These are phyloP conservation scores for Exophiala dermatitidis DNA, from an alignment of 2,329 filamentous ascomycete genomes.

Conservation along the genomic window DNA sequence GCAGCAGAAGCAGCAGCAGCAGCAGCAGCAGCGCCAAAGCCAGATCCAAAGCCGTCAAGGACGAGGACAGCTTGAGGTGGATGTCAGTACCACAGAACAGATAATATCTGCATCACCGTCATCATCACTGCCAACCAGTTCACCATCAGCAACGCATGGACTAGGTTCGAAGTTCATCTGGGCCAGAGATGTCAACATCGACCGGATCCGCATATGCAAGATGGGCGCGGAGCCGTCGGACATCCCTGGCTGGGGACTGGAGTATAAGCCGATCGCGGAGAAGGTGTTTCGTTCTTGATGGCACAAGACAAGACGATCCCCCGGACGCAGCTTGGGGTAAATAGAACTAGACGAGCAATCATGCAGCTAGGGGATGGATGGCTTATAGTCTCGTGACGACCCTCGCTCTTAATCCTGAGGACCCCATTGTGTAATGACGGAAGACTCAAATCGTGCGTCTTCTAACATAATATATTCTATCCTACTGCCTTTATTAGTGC, in stretches of 20 bases:
- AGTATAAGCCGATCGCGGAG: slow-evolving; percentile 46
- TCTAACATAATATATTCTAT: too few relatives aligned
- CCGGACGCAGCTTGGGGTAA: too few relatives aligned
- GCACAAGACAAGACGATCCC: too few relatives aligned
- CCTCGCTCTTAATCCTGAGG: too few relatives aligned
- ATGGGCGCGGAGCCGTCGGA: slow-evolving; percentile 73
- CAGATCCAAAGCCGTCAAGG: background rate
- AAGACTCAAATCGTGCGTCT: too few relatives aligned
- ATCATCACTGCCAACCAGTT: background rate
- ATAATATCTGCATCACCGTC: background rate
- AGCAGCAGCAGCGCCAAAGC: background rate
- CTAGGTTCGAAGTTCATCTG: slow-evolving; percentile 49
- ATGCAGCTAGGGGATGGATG: too few relatives aligned
- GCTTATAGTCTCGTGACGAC: too few relatives aligned
- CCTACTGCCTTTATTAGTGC: too few relatives aligned
- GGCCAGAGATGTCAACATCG: slow-evolving; percentile 61
- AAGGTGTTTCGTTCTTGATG: slow-evolving; percentile 21
- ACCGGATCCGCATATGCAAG: slow-evolving; percentile 68
- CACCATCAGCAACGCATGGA: background rate
- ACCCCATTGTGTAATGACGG: too few relatives aligned
- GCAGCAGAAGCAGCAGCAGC: background rate
- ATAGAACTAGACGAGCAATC: too few relatives aligned
- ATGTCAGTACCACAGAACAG: background rate
- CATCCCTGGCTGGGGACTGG: slow-evolving; percentile 44
- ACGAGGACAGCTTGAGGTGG: background rate